Conservation (phyloP, 768 basidiomycete species). For the Lyophyllum semitale region DNA sequence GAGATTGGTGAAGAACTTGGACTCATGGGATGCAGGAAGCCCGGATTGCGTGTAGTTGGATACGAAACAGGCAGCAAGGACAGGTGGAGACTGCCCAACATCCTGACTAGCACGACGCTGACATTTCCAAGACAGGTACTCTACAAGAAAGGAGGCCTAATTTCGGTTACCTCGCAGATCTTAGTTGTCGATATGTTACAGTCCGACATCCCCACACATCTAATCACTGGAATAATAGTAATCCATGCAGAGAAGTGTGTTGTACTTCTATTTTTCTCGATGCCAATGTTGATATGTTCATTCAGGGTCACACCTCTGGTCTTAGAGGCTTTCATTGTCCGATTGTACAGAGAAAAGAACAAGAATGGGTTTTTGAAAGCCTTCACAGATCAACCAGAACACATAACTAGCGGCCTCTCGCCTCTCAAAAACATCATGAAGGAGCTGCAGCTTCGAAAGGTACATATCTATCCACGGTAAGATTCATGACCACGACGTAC, state of each 20-base stretch:
- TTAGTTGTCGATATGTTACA: slow-evolving; percentile 94
- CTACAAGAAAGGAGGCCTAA: slow-evolving; percentile 85
- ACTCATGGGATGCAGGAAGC: slow-evolving; percentile 87
- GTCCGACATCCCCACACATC: slow-evolving; percentile 77
- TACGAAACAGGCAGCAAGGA: slow-evolving; percentile 82
- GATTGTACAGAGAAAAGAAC: slow-evolving; percentile 90
- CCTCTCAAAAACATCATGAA: slow-evolving; percentile 93
- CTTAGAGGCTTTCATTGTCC: slow-evolving; percentile 90
- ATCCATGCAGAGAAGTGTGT: slow-evolving; percentile 86
- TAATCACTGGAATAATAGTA: slow-evolving; percentile 88
- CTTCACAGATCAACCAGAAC: slow-evolving; percentile 95
- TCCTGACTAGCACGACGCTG: not conserved
- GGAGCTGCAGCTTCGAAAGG: slow-evolving; percentile 85
- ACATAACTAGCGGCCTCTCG: slow-evolving; percentile 89
- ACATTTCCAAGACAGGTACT: slow-evolving; percentile 63
- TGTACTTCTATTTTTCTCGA: slow-evolving; percentile 14
- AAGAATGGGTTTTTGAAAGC: slow-evolving; percentile 91
- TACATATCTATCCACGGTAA: slow-evolving; percentile 91
- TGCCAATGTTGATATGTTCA: not conserved
- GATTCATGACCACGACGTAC: not conserved
- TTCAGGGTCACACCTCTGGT: slow-evolving; percentile 80
- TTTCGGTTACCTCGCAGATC: slow-evolving; percentile 93
- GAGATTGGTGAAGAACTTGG: slow-evolving; percentile 93
- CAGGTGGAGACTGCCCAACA: slow-evolving; percentile 51
- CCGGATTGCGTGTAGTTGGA: slow-evolving; percentile 79